Conservation (phyloP, 805 yeast species). For the Saccharomycopsis sp. region DNA sequence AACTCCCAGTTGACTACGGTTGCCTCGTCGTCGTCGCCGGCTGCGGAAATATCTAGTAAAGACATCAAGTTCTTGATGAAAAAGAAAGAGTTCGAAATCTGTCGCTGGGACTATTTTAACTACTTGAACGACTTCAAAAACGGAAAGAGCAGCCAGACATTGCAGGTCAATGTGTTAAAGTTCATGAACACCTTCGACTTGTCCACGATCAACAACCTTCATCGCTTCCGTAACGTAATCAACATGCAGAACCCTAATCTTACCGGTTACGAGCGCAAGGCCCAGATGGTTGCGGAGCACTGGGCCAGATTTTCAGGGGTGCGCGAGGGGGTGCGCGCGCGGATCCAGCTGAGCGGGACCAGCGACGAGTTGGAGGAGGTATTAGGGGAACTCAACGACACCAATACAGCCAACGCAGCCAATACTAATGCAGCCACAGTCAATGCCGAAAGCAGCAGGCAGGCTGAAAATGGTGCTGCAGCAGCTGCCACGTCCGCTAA, state of each 20-base stretch:
- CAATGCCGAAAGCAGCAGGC: background rate
- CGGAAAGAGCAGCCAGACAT: conserved; percentile 20
- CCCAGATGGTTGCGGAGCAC: background rate
- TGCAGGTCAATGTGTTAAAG: conserved; percentile 8
- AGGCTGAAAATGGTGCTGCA: background rate
- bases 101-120: conserved; percentile 41
- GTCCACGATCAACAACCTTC: background rate
- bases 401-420: background rate
- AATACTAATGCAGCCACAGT: background rate
- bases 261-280: background rate
- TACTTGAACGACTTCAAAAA: conserved; percentile 29
- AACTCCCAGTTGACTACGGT: conserved; percentile 1
- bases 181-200: conserved; percentile 9
- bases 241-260: background rate
- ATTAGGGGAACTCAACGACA: background rate
- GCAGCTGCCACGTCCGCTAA: background rate
- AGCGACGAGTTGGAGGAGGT: background rate
- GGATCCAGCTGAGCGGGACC: background rate
- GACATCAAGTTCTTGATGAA: conserved; percentile 34
- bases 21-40: background rate
- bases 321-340: background rate
- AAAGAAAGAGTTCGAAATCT: conserved; percentile 35
- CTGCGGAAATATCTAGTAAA: conserved; percentile 19
- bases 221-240: background rate
- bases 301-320: background rate